Base-by-base conservation (phyloP, 768 basidiomycete genomes). In the Xerocomus brunneocitrinus region DNA sequence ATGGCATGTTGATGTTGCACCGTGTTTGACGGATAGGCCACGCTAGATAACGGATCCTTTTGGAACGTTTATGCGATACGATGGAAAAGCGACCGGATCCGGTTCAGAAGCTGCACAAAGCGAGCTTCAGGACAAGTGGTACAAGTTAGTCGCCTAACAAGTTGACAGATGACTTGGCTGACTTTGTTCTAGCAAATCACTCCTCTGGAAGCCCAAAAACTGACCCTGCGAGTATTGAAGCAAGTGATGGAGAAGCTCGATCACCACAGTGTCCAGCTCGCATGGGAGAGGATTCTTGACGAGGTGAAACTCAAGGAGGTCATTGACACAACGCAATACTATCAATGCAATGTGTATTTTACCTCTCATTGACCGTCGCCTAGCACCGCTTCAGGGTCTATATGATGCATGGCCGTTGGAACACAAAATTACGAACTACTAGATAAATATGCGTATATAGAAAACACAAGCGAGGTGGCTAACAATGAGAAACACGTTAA, bases 221-320 rank as follows among this genome's bases (percentile, higher is more conserved):
- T 98, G 57, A 87, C 91, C 3, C 74, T 98, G 49, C 85, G 83
- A 58, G 91, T 98, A 43, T 76, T 98, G 57, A 98, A 99, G 75
- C 94, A 98, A 74, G 97, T 98, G 41, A 99, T 98, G 97, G 97
- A 98, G 75, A 98, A 97, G 70, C 81, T 99, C 40, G 95, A 98
- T 72, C 91, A 97, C 62, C 95, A 98, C 75, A 98, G 98, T 62
- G 95, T 98, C 25, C 95, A 98, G 71, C 78, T 99, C 13, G 94
- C 95, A 49, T 43, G 77, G 72, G 40, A 82, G 79, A 51, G 95
- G 95, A n/a, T 98, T 95, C 67, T 98, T 56, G 78, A 85, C 59
- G 92, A 95, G 71, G 79, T 77, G 30, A 76, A 78, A 62, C 75
- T 98, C 65, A 89, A 95, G 75, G 82, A 79, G 60, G 79, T 93